Conservation (phyloP, 2,329 filamentous ascomycete genomes). For the Lecanicillium sp. region DNA sequence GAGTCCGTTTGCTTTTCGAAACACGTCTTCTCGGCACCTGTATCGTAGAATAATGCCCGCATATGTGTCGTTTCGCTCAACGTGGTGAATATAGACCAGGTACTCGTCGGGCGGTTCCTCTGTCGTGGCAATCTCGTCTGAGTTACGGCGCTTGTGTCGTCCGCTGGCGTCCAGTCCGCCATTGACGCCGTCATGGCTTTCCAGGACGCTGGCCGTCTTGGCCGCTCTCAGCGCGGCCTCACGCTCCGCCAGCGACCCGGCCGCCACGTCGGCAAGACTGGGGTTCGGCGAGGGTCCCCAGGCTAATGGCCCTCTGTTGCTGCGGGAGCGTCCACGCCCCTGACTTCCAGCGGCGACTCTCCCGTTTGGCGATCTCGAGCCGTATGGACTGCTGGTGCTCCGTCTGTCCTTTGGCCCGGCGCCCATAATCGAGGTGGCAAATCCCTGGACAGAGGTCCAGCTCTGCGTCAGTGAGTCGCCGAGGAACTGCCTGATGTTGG, state of each 20-base stretch:
- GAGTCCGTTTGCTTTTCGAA: constrained; percentile 84
- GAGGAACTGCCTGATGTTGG: constrained; percentile 36
- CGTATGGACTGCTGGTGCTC: background rate
- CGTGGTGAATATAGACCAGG: constrained; percentile 84
- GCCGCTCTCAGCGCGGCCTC: constrained; percentile 50
- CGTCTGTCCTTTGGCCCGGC: constrained; percentile 20
- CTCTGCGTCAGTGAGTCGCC: constrained; percentile 47
- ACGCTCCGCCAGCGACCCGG: constrained; percentile 47
- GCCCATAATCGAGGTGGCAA: constrained; percentile 41
- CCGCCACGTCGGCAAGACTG: constrained; percentile 43
- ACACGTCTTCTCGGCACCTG: constrained; percentile 73
- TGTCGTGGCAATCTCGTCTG: constrained; percentile 50
- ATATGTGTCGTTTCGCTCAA: constrained; percentile 77
- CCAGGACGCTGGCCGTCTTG: constrained; percentile 53
- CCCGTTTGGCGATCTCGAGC: constrained; percentile 7
- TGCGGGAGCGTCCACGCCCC: constrained; percentile 17
- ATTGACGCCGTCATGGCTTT: constrained; percentile 56
- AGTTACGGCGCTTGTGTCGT: constrained; percentile 60
- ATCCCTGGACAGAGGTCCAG: constrained; percentile 50
- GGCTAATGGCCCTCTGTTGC: constrained; percentile 15
- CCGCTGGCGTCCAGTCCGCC: constrained; percentile 50
- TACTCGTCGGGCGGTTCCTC: constrained; percentile 65
- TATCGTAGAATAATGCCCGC: constrained; percentile 88
- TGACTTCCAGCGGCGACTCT: constrained; percentile 15
- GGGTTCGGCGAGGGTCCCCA: constrained; percentile 52